Base-by-base conservation (phyloP, 2,329 filamentous ascomycete genomes). In the Juglanconis juglandina region DNA sequence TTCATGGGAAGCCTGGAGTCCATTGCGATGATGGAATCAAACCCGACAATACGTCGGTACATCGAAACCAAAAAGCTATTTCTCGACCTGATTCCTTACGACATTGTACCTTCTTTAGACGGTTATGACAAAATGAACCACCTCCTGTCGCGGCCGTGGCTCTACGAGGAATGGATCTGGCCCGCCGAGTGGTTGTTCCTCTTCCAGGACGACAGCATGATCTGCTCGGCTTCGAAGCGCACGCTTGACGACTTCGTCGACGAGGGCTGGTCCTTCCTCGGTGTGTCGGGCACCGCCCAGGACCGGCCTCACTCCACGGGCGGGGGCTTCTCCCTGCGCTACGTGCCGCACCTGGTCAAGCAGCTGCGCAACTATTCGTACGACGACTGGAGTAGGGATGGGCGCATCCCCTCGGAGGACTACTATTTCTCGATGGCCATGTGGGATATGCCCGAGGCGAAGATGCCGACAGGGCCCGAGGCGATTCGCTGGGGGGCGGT, bases 341-440 rank as follows among this genome's bases (percentile, higher is more conserved):
- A 81, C 10, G 80, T 85, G 46, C 78, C 76, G 66, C 74, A 76
- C 63, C 83, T 85, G 58, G 69, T 83, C 53, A 75, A 81, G 17
- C 68, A 84, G 5, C 72, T 85, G 50, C 72, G 73, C 44, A 72
- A 79, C 52, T 78, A 84, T 67, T 65, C 73, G 32, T 76, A 82
- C 4, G 67, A 68, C 14, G 24, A 60, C 13, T 56, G 47, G 17
- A 47, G 33, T 4, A 34, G 33, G 6, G 32, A 51, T 3, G 52
- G 51, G 3, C 14, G 49, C 17, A 66, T 75, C 44, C 69, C 73
- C 61, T 75, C 73, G 5, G 78, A 83, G 55, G 77, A 81, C 35
- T 81, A 85, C 68, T 82, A 85, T 63, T 77, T 83, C 24, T 85
- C 81, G 81, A 73, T 84, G 14, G 76, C 79, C 1, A 76, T 85